These are phyloP conservation scores for Arthrobotrys entomopaga DNA, from an alignment of 2,329 filamentous ascomycete genomes.

Conservation along the genomic window DNA sequence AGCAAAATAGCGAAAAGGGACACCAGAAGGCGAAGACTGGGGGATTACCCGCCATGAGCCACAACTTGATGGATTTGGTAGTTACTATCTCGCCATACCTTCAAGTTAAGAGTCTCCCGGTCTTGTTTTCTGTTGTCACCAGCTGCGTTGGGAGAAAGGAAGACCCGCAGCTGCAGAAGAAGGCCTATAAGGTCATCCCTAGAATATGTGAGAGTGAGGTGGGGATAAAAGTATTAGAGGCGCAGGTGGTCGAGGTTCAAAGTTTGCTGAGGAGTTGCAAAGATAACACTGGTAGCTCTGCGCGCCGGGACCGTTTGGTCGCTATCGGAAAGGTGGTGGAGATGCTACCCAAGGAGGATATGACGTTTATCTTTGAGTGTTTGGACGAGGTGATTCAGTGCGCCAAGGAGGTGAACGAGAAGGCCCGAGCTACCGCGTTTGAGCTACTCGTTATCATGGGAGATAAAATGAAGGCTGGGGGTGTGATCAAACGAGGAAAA, in stretches of 20 bases:
- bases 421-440: constrained; percentile 87
- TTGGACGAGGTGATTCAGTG: constrained; percentile 94
- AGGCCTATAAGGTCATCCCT: constrained; percentile 97
- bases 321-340: constrained; percentile 84
- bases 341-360: constrained; percentile 77
- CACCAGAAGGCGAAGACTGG: constrained; percentile 74
- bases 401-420: constrained; percentile 97
- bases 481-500: constrained; percentile 83
- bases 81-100: constrained; percentile 96
- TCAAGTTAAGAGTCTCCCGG: constrained; percentile 82
- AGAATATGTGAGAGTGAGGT: constrained; percentile 82
- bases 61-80: constrained; percentile 95
- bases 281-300: constrained; percentile 86
- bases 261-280: constrained; percentile 79
- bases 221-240: constrained; percentile 78
- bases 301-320: constrained; percentile 83
- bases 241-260: constrained; percentile 82
- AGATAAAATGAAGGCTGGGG: constrained; percentile 79
- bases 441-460: constrained; percentile 90
- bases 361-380: constrained; percentile 92
- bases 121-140: constrained; percentile 86
- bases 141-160: constrained; percentile 81
- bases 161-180: constrained; percentile 96
- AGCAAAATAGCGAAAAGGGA: constrained; percentile 12
- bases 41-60: constrained; percentile 87